phyloP scores from a whole-genome alignment of 768 basidiomycete genomes.

The Lyophyllum decastes region DNA sequence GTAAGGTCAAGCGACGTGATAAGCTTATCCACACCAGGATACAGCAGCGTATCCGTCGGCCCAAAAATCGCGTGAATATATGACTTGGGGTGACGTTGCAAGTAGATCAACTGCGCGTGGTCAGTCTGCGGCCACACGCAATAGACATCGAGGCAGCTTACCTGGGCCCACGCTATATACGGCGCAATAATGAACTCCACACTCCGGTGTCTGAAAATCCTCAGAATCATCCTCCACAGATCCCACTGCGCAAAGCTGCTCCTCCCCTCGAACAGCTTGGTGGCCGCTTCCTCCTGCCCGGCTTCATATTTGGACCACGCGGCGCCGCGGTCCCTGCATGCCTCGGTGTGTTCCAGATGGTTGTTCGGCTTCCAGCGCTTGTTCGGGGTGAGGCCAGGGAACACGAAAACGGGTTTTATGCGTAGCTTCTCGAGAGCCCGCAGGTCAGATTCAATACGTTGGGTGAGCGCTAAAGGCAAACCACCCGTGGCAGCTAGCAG shows the following conservation, averaged over 20 bases:
- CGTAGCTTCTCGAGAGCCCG: constrained; percentile 85
- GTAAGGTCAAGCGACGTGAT: constrained; percentile 86
- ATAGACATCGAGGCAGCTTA: constrained; percentile 35
- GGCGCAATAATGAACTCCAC: constrained; percentile 97
- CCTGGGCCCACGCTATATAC: constrained; percentile 95
- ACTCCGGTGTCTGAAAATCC: constrained; percentile 91
- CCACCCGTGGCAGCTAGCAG: constrained; percentile 95
- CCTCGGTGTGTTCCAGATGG: constrained; percentile 60
- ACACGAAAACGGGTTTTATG: constrained; percentile 99
- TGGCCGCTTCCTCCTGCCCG: constrained; percentile 88
- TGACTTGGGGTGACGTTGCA: constrained; percentile 88
- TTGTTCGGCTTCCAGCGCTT: constrained; percentile 70
- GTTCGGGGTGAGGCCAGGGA: constrained; percentile 83
- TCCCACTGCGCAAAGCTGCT: constrained; percentile 81
- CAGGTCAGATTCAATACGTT: constrained; percentile 89
- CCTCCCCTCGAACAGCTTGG: constrained; percentile 78
- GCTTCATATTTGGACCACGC: constrained; percentile 95
- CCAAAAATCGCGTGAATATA: constrained; percentile 96
- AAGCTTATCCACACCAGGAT: constrained; percentile 84
- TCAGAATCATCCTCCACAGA: constrained; percentile 89
- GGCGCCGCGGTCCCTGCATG: constrained; percentile 73
- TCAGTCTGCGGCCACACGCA: not conserved
- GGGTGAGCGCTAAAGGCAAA: constrained; percentile 83
- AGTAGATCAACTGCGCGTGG: constrained; percentile 78
- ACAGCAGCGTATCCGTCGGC: constrained; percentile 87